phyloP scores from a whole-genome alignment of 495 filamentous ascomycete species.

The Delitschia confertaspora region DNA sequence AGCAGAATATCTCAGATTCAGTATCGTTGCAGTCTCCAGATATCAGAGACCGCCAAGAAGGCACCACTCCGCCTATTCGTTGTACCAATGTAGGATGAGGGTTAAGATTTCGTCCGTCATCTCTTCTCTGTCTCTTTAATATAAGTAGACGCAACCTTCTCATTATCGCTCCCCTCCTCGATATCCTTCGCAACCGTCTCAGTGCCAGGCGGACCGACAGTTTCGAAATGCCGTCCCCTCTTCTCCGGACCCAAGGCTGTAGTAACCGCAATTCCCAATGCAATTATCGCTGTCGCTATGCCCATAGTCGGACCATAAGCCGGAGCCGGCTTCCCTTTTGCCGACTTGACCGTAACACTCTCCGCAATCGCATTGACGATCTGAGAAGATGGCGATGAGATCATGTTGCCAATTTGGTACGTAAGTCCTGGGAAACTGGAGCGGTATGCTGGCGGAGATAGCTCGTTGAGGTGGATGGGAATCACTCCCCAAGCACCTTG shows the following conservation, averaged over 20 bases:
- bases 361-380: slow-evolving; percentile 63
- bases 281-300: slow-evolving; percentile 61
- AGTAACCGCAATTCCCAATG: slow-evolving; percentile 52
- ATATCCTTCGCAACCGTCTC: slow-evolving; percentile 12
- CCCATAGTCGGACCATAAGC: slow-evolving; percentile 64
- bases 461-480: slow-evolving; percentile 71
- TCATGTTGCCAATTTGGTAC: slow-evolving; percentile 71
- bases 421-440: slow-evolving; percentile 56
- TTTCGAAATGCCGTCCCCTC: slow-evolving; percentile 59
- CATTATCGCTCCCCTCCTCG: slow-evolving; percentile 13
- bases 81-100: too few relatives aligned
- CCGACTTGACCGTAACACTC: slow-evolving; percentile 39
- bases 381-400: slow-evolving; percentile 62
- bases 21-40: too few relatives aligned
- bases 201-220: slow-evolving; percentile 40
- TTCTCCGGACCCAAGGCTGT: slow-evolving; percentile 56
- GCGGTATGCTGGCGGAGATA: slow-evolving; percentile 65
- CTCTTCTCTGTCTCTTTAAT: too few relatives aligned
- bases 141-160: too few relatives aligned
- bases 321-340: slow-evolving; percentile 44
- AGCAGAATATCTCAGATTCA: too few relatives aligned
- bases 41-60: too few relatives aligned
- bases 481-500: slow-evolving; percentile 73
- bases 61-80: too few relatives aligned
- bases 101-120: too few relatives aligned